Base-by-base conservation (phyloP, 2,329 filamentous ascomycete species). In the Calonectria crousiana region DNA sequence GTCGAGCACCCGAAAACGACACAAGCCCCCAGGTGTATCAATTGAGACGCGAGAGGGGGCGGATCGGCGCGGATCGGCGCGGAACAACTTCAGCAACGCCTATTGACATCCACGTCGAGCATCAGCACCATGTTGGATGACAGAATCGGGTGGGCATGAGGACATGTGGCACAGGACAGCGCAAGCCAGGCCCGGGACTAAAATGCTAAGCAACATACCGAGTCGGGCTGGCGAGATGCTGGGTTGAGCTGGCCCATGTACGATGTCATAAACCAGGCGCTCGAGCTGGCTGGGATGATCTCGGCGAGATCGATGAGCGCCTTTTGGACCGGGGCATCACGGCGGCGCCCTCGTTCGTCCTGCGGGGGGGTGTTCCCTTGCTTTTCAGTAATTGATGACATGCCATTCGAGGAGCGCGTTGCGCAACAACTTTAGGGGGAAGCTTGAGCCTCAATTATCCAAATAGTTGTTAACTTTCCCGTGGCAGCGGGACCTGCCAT, bases 1-100 rank as follows among this genome's bases (percentile, higher is more conserved):
- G 78, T 41, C 26, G 79, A 80, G 53, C 78, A 80, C 20, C 78
- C 79, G 53, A 80, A 80, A 20, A 77, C 51, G 72, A 80, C 74
- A 64, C 79, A 80, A 30, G 79, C 75, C 53, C 66, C 65, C 51
- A 80, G 71, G 64, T 72, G 74, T 52, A 77, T 69, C 79, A 78
- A 80, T 70, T 74, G 75, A 47, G 74, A 73, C 32, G 77, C 28
- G 52, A 60, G 66, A 66, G 74, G 52, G 53, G 77, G 69, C 44
- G 67, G 71, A 20, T 74, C 71, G 71, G 71, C 41, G 69, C 44
- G 67, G 71, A 20, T 74, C 71, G 71, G 71, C 41, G n/a, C 23
- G 67, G 32, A 70, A 64, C 67, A 69, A 64, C 58, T 67, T 75
- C 30, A 72, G 68, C 76, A 74, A 75, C 65, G 71, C 53, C 77